Percentiles rank a stretch among this genome's conserved stretches.
Evolutionary conservation across 1,139 yeast species (phyloP).

Genomic region (Geotrichum australiense): DNA sequence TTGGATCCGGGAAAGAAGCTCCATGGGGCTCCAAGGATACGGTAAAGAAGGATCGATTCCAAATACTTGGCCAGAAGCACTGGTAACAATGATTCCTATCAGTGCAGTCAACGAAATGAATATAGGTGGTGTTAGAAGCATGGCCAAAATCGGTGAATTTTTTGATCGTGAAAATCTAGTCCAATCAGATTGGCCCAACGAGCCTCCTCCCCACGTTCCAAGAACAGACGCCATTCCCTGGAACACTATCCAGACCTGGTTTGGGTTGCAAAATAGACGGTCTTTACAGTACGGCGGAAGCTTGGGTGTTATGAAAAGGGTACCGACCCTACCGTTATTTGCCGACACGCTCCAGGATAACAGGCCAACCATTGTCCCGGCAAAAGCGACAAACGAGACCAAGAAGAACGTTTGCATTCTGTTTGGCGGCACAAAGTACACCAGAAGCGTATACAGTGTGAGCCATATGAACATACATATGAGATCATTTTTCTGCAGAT

Average conservation of each 20-base stretch:
- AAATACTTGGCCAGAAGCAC: constrained; percentile 26
- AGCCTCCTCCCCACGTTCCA: constrained; percentile 27
- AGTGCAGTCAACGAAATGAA: constrained; percentile 18
- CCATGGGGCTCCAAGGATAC: constrained; percentile 28
- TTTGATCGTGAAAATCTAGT: constrained; percentile 23
- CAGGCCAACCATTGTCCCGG: constrained; percentile 16
- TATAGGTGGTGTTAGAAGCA: constrained; percentile 24
- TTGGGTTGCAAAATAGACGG: constrained; percentile 13
- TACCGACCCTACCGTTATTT: constrained; percentile 20
- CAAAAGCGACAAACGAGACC: constrained; percentile 20
- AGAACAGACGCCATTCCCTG: constrained; percentile 20
- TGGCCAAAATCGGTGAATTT: constrained; percentile 22
- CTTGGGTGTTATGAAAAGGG: constrained; percentile 18
- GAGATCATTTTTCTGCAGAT: constrained; percentile 29
- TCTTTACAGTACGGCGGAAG: constrained; percentile 1
- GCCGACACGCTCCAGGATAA: constrained; percentile 16
- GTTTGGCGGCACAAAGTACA: constrained; percentile 21
- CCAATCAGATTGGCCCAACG: constrained; percentile 26
- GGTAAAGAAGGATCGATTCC: constrained; percentile 15
- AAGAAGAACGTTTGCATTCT: constrained; percentile 21
- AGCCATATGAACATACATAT: constrained; percentile 30
- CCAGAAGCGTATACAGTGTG: constrained; percentile 21
- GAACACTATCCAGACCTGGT: constrained; percentile 22
- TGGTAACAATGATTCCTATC: constrained; percentile 21
- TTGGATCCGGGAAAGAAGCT: constrained; percentile 21